phyloP scores from a whole-genome alignment of 257 asterid genomes.

The Nicotiana otophora region DNA sequence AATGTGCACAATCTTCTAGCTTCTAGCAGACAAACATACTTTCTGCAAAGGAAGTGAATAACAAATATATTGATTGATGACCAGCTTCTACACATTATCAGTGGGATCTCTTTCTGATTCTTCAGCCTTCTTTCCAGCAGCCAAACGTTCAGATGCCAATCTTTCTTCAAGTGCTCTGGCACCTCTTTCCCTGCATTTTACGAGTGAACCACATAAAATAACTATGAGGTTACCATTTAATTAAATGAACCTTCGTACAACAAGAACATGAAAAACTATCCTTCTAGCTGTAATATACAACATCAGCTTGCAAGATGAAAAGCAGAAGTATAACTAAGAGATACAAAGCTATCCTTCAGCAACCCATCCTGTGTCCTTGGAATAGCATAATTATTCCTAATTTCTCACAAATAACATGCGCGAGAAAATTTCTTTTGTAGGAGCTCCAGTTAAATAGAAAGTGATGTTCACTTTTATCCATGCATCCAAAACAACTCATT shows the following conservation, averaged over 20 bases:
- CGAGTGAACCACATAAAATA: background rate
- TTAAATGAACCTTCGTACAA: background rate
- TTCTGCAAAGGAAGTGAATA: background rate
- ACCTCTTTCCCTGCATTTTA: slow-evolving; percentile 77
- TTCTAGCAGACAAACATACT: background rate
- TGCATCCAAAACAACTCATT: slow-evolving; percentile 3
- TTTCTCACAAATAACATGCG: background rate
- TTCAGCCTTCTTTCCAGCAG: slow-evolving; percentile 43
- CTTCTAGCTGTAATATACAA: background rate
- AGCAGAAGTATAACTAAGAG: background rate
- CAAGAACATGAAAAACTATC: background rate
- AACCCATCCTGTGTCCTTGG: background rate
- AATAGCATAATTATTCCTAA: background rate
- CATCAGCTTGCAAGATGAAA: background rate
- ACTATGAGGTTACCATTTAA: background rate
- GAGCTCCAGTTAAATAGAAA: background rate
- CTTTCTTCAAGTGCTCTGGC: slow-evolving; percentile 94
- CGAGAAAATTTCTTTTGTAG: background rate
- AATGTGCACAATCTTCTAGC: background rate
- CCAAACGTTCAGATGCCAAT: slow-evolving; percentile 69
- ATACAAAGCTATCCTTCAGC: background rate
- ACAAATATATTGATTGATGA: background rate
- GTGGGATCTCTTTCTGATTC: slow-evolving; percentile 50
- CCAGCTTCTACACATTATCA: slow-evolving; percentile 48
- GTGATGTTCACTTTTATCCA: background rate